Evolutionary conservation across 306 rosid genomes (phyloP), one percentile per base, ranked within the genome.

Genomic region (Prunus dulcis): DNA sequence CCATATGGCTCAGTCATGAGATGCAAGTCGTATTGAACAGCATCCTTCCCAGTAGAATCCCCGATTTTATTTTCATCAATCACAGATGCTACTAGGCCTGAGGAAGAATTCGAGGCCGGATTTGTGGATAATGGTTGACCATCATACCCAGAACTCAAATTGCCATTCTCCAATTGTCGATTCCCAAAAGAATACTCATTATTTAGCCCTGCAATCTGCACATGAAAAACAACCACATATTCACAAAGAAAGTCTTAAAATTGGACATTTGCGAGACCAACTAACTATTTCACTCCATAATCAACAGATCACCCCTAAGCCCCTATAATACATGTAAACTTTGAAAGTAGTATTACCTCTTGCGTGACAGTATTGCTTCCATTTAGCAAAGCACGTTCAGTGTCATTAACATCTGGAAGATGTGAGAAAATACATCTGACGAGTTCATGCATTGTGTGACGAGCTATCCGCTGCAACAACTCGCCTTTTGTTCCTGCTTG

Each of bases 401-500:
- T 83, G 86, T 86, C 84, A 75, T 76, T 89, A 84, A 96, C 91
- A 76, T 96, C 94, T 77, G 95, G 93, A 79, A 96, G 98, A 83
- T 93, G 99, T 41, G 89, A 92, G 85, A 96, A 96, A 64, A 91
- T 96, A 84, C 97, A 91, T 83, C 98, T 81, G 63, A 91, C 86
- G 64, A 96, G 92, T 84, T 96, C 99, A 69, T 96, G 91, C 92
- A 96, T 85, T 56, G 99, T 91, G 88, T 92, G 84, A 71, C 96
- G 90, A 79, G 99, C 97, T 77, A 89, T 87, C 79, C 90, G 90
- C 79, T 96, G 99, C 93, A 96, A 86, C 61, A 91, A 81, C 86
- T 96, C 99, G 2, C 99, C 92, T 82, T 96, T 96, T 66, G 85
- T 52, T 76, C 96, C 93, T 20, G 99, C 96, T 87, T 96, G 99